phyloP scores from a whole-genome alignment of 116 monocot species.

The Cymodocea nodosa region DNA sequence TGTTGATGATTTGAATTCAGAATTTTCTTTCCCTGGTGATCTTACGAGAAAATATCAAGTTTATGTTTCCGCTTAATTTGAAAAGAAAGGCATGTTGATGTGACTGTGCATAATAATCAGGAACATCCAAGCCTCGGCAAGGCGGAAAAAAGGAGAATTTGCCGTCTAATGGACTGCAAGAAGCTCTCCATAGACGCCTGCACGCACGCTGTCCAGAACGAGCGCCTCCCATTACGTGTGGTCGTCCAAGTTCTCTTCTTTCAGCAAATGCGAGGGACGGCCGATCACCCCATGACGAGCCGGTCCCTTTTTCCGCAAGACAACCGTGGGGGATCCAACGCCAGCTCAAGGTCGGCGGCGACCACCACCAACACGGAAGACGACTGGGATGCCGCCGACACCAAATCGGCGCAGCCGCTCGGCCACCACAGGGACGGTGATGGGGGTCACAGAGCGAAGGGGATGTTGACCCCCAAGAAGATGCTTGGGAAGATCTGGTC shows the following conservation, averaged over 20 bases:
- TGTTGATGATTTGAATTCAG: too few species aligned
- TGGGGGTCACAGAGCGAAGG: slow-evolving; percentile 21
- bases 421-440: slow-evolving; percentile 11
- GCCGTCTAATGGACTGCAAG: slow-evolving; percentile 54
- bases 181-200: slow-evolving; percentile 45
- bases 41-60: too few species aligned
- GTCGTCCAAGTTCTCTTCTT: slow-evolving; percentile 53
- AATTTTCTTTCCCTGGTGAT: too few species aligned
- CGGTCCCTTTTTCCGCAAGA: slow-evolving; percentile 14
- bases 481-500: slow-evolving; percentile 53
- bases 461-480: slow-evolving; percentile 29
- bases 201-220: slow-evolving; percentile 56
- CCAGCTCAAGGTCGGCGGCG: slow-evolving; percentile 57
- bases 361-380: slow-evolving; percentile 61
- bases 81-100: neutral
- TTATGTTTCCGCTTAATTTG: too few species aligned
- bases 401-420: slow-evolving; percentile 15
- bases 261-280: slow-evolving; percentile 28
- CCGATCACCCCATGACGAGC: slow-evolving; percentile 7
- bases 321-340: slow-evolving; percentile 18
- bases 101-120: slow-evolving; percentile 11
- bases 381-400: slow-evolving; percentile 38
- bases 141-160: slow-evolving; percentile 47
- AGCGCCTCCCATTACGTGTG: slow-evolving; percentile 43
- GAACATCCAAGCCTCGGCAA: slow-evolving; percentile 46